phyloP scores from a whole-genome alignment of 192 early-diverging fungal species.

The Entomortierella lignicola region DNA sequence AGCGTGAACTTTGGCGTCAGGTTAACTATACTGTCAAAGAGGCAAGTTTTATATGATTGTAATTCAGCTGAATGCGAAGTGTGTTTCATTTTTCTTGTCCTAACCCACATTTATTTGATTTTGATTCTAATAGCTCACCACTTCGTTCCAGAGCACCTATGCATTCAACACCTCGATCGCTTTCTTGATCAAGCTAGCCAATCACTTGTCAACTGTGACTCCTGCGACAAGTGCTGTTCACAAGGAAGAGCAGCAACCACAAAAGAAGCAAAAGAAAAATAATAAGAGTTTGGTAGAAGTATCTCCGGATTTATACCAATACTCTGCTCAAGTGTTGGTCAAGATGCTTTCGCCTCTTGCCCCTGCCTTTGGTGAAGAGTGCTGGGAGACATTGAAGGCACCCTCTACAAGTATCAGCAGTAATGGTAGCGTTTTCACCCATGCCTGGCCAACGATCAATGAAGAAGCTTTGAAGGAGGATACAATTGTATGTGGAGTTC shows the following conservation, averaged over 20 bases:
- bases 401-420: background rate
- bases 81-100: background rate
- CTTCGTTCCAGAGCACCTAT: conserved; percentile 50
- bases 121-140: conserved; percentile 38
- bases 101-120: conserved; percentile 3
- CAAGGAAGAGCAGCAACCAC: background rate
- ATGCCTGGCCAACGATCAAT: conserved; percentile 69
- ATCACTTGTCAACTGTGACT: conserved; percentile 45
- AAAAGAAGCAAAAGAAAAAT: conserved; percentile 3
- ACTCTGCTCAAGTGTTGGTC: conserved; percentile 66
- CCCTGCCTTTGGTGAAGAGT: conserved; percentile 79
- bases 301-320: conserved; percentile 61
- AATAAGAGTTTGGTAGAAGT: conserved; percentile 9
- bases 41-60: conserved; percentile 46
- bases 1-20: conserved; percentile 62
- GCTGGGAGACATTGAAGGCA: conserved; percentile 65
- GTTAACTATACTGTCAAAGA: conserved; percentile 68
- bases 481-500: conserved; percentile 63
- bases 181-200: conserved; percentile 84
- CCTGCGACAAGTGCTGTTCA: conserved; percentile 3
- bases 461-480: conserved; percentile 61
- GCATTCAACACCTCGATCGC: conserved; percentile 90
- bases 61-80: too few relatives aligned
- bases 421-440: conserved; percentile 58
- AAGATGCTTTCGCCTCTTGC: conserved; percentile 82